Percentiles rank a stretch among this genome's conserved stretches.
Evolutionary conservation across 768 basidiomycete species (phyloP).

Genomic region (Pilatotrama ljubarskyi): DNA sequence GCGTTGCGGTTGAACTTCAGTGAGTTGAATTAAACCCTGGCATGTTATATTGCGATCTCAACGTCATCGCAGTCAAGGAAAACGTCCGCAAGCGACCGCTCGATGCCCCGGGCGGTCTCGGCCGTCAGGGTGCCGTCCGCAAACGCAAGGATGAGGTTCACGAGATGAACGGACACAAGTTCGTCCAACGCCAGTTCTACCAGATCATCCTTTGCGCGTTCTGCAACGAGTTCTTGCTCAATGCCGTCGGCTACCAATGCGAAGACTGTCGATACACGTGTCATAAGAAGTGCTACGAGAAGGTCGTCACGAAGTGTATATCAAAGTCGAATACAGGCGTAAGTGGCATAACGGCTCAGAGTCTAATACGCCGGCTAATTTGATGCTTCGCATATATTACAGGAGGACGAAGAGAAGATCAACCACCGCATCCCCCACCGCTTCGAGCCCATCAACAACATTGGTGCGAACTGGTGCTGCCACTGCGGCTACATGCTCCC

Average conservation of each 20-base stretch:
- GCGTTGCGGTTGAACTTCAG: constrained; percentile 88
- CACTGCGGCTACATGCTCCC: constrained; percentile 99
- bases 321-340: constrained; percentile 95
- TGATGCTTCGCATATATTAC: constrained; percentile 46
- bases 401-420: constrained; percentile 97
- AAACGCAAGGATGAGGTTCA: constrained; percentile 98
- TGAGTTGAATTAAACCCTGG: constrained; percentile 42
- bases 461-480: constrained; percentile 99
- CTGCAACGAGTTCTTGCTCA: constrained; percentile 96
- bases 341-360: constrained; percentile 34
- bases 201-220: constrained; percentile 98
- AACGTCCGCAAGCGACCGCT: constrained; percentile 95
- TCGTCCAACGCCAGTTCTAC: constrained; percentile 96
- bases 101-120: constrained; percentile 88
- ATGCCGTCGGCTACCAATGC: constrained; percentile 97
- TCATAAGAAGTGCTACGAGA: constrained; percentile 98
- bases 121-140: constrained; percentile 96
- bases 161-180: constrained; percentile 99
- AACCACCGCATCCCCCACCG: constrained; percentile 99
- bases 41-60: constrained; percentile 10
- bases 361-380: neutral
- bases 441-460: constrained; percentile 94
- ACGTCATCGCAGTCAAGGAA: constrained; percentile 77
- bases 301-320: constrained; percentile 99
- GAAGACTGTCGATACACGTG: constrained; percentile 99